Base-by-base conservation (phyloP, 805 yeast species). In the Kluyveromyces siamensis region DNA sequence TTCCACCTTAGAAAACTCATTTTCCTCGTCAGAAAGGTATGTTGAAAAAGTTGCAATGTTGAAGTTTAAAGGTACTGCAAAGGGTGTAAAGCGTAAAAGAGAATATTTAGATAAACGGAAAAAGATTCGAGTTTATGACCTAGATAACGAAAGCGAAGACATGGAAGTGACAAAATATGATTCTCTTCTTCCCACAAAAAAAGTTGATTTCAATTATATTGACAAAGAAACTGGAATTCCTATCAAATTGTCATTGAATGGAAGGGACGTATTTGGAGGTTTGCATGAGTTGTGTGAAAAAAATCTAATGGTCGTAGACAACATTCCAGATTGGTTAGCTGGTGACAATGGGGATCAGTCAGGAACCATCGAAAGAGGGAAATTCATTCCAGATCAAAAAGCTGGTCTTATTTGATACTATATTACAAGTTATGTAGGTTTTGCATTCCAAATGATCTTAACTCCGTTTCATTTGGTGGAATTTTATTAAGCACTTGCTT, bases 201-300 rank as follows among this genome's bases (percentile, higher is more conserved):
- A 66, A 50, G 75, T 76, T 6, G 75, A 73, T 19, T 80, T 74
- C 51, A 56, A 56, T 2, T 46, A 81, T 1, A 64, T 68, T 48
- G 73, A 72, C 43, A 63, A 63, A 10, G 65, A 51, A 45, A 61
- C 62, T 25, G 49, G 48, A 21, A 53, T 61, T 8, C 56, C 57
- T 14, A 47, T 69, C 3, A 56, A 52, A 25, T 50, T 61, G 19
- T 69, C 73, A 49, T 62, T 87, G 5, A 66, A 73, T 2, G 96
- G 96, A 1, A 71, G 69, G 17, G 95, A 87, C 60, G 75, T 87
- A 0, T 87, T 81, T 72, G 95, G 80, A 2, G 96, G 96, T 0
- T 58, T 87, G 37, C 88, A 84, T 62, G 83, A 84, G 57, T 68
- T 87, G 16, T 76, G 88, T 27, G 70, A 69, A 46, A 49, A 67